Evolutionary conservation across 2,329 filamentous ascomycete genomes (phyloP), one percentile per base, ranked within the genome.

Genomic region (Aspergillus oerlinghausenensis): DNA sequence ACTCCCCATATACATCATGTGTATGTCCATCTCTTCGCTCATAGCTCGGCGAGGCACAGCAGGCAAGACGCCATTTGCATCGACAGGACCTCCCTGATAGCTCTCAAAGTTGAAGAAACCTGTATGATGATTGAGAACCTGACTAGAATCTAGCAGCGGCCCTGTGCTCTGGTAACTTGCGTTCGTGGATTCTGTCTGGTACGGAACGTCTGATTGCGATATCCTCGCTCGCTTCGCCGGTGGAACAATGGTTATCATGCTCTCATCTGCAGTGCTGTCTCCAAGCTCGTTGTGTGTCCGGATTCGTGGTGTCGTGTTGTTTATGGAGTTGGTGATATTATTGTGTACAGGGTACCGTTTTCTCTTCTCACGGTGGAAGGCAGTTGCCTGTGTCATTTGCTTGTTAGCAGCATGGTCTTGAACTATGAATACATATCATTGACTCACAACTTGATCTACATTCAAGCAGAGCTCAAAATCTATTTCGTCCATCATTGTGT

Each of bases 401-500:
- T 47, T 25, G 19, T 47, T 23, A 47, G 11, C 21, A 14, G 43
- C 3, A 14, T 14, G 3, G 6, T 6, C 4, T 3, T 25, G 2
- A 21, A 14, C 26, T 1, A 17, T 14, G 9, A 11, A 45, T 21
- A 10, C n/a, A 5, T 23, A 9, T 23, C 2, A n/a, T 48, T 5
- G 6, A 54, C 60, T 60, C 52, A 65, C 60, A 7, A 50, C 43
- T 25, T 57, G 29, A 14, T 63, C 57, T 29, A 65, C 54, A 25
- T 57, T 25, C 1, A 63, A 53, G 49, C 62, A 65, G 17, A 65
- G 57, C 50, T 64, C 58, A 14, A 65, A 55, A n/a, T 65, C 63
- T 17, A 59, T 55, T n/a, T 55, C 55, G 19, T 63, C 63, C 60
- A 64, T 64, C 52, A 60, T 63, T 5, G 42, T 52, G 51, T 35